Base-by-base conservation (phyloP, 2,329 filamentous ascomycete genomes). In the Cercospora sp. region DNA sequence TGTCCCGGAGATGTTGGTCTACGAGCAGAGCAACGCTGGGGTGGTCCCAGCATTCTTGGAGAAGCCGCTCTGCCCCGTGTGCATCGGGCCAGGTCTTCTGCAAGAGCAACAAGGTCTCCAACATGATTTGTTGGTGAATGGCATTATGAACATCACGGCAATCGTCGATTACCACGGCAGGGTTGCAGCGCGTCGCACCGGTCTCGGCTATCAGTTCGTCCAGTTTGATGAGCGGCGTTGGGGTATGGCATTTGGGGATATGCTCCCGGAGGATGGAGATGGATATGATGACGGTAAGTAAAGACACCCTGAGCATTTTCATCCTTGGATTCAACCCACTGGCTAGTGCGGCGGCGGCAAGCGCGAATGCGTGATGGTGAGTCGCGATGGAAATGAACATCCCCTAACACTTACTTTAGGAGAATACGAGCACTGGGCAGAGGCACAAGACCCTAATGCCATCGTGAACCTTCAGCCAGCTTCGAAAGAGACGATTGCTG, bases 201-300 rank as follows among this genome's bases (percentile, higher is more conserved):
- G 9, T 36, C 20, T 53, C 6, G 68, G 69, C 23, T 72, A 75
- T 55, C n/a, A 48, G 4, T 73, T 73, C 68, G 39, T 59, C 16
- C 74, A 77, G 26, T 73, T 74, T 53, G 74, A 77, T 48, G 74
- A 76, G 72, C 71, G 74, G 12, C 66, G 73, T 61, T 76, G 74
- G 73, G 74, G 72, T 9, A 59, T 67, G 13, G 62, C 60, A 9
- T 75, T 76, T 60, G 73, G 73, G 23, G 74, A 76, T 57, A 72
- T 72, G 70, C 30, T 63, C 12, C 62, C 66, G 39, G 71, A 67
- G 7, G 60, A 73, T 16, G 67, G 65, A 20, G 48, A n/a, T 0
- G 23, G 12, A 28, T n/a, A 55, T n/a, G 23, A 16, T 30, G 48
- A 28, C 23, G 48, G 48, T 55, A 26, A 55, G 48, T 28, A 12